Percentiles rank a stretch among this genome's conserved stretches.
These are phyloP conservation scores for Phaeosphaeria sp. DNA, from an alignment of 2,329 filamentous ascomycete species.

Conservation along the genomic window DNA sequence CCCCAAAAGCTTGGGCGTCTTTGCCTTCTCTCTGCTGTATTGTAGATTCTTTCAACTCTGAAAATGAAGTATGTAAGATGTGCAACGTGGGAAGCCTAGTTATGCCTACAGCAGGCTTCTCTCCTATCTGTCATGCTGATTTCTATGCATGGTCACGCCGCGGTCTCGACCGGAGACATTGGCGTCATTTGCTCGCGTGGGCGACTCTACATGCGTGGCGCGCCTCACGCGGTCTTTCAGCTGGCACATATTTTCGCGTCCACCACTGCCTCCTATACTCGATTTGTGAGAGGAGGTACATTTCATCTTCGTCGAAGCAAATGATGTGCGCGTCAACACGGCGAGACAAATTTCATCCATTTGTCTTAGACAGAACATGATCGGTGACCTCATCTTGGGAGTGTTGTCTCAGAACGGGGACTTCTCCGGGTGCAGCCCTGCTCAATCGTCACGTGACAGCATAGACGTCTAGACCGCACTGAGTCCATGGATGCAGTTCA, in stretches of 20 bases:
- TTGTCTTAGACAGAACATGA: neutral
- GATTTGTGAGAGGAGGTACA: neutral
- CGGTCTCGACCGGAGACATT: neutral
- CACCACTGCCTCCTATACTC: neutral
- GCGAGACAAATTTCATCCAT: neutral
- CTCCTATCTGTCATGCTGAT: neutral
- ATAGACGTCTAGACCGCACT: too few relatives aligned
- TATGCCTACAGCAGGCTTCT: neutral
- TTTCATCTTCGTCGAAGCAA: too few relatives aligned
- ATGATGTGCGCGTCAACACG: neutral
- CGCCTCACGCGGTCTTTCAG: neutral
- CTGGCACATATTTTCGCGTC: neutral
- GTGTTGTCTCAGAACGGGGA: too few relatives aligned
- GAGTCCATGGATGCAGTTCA: neutral
- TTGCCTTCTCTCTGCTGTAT: neutral
- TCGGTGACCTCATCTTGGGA: neutral
- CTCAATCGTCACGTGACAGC: neutral
- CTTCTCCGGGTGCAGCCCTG: too few relatives aligned
- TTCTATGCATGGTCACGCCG: slow-evolving; percentile 3
- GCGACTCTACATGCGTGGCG: slow-evolving; percentile 3
- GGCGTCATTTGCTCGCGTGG: slow-evolving; percentile 20
- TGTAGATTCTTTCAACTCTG: neutral
- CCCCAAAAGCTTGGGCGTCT: neutral
- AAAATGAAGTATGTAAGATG: too few relatives aligned
- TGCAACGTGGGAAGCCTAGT: too few relatives aligned